Conservation (phyloP, 805 yeast species). For the Jamesozyma gamospora region DNA sequence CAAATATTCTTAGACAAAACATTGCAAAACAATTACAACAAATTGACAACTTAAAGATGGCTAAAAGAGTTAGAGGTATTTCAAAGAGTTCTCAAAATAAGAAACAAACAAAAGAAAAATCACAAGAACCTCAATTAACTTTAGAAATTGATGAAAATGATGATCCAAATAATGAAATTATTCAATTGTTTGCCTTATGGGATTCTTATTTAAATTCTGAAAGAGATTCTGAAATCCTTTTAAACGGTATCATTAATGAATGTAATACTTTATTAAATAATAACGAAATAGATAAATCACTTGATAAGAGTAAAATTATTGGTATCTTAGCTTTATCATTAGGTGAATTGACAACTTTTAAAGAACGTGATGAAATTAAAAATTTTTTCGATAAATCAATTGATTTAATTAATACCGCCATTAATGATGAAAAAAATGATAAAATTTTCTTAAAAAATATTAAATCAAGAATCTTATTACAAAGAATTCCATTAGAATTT, state of each 20-base stretch:
- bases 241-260: slow-evolving; percentile 86
- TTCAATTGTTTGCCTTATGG: slow-evolving; percentile 68
- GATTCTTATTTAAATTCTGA: slow-evolving; percentile 46
- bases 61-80: slow-evolving; percentile 51
- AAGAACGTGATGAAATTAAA: slow-evolving; percentile 32
- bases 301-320: slow-evolving; percentile 45
- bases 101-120: slow-evolving; percentile 15
- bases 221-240: slow-evolving; percentile 50
- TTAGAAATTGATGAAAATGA: slow-evolving; percentile 62
- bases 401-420: slow-evolving; percentile 54
- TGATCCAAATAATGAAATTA: slow-evolving; percentile 70
- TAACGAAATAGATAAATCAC: not conserved
- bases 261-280: slow-evolving; percentile 61
- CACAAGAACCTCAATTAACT: slow-evolving; percentile 34
- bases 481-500: slow-evolving; percentile 48
- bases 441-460: slow-evolving; percentile 41
- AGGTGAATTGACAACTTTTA: slow-evolving; percentile 51
- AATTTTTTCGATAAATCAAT: slow-evolving; percentile 62
- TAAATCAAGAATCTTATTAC: slow-evolving; percentile 44
- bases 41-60: slow-evolving; percentile 39
- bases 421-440: slow-evolving; percentile 34
- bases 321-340: slow-evolving; percentile 66
- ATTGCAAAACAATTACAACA: too few relatives aligned
- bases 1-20: too few relatives aligned
- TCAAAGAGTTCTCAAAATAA: slow-evolving; percentile 45